Evolutionary conservation across 2,329 filamentous ascomycete genomes (phyloP), one percentile per base, ranked within the genome.

Genomic region (Exophiala spinifera): DNA sequence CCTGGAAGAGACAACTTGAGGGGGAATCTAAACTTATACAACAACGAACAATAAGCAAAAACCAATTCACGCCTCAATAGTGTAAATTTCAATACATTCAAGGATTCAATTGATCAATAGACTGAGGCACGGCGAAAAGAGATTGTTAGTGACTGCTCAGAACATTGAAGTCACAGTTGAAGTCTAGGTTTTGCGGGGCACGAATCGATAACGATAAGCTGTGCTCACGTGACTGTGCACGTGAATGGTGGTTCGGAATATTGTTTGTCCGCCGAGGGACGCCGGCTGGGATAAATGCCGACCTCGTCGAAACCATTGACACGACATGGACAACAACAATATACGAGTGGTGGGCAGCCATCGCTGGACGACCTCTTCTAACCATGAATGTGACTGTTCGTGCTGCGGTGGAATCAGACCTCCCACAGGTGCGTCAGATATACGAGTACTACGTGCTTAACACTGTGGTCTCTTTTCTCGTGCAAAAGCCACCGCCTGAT

Each of bases 361-460:
- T 36, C 33, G 5, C 5, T n/a, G 28, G 10, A n/a, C 21, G 14
- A 50, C 11, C n/a, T 28, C 14, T 33, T 2, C 8, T 25, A 10
- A 47, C 36, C 51, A 63, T 63, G 61, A 4, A 55, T 60, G 57
- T 65, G 66, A 70, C 67, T 60, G 68, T 71, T 61, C 70, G 70
- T 51, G 62, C 68, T 8, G 68, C 67, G 19, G 64, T 56, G 14
- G 51, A 63, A 40, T 46, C 55, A 2, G 69, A 75, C 62, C 61
- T 73, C 36, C 64, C 67, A 33, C 65, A 69, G 45, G 64, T 74
- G 37, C 62, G 62, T 20, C 58, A 59, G 20, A 73, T 74, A 50
- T 67, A 67, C 55, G 64, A 64, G 21, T 62, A 72, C 63, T 74
- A 74, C 54, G 66, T 73, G 28, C 56, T 62, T 47, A 68, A 74